phyloP scores from a whole-genome alignment of 139 green algal genomes.

The Micractinium conductrix region DNA sequence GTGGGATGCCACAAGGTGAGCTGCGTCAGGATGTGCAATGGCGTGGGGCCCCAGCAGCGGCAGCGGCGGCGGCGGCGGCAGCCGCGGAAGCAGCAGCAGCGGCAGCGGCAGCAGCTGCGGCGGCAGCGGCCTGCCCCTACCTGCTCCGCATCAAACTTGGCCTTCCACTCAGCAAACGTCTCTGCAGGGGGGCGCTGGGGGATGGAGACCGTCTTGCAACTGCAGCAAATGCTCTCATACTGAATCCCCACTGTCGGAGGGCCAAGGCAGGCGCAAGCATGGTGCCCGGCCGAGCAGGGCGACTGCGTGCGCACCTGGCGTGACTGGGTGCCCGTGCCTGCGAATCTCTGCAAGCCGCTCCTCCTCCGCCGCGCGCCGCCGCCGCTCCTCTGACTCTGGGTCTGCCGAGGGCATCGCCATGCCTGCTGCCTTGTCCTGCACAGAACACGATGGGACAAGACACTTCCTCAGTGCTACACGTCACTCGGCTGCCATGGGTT shows the following conservation, averaged over 20 bases:
- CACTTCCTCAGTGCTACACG: no score
- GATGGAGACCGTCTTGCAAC: no score
- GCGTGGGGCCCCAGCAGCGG: no score
- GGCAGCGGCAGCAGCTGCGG: no score
- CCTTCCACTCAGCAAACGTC: conserved; percentile 80
- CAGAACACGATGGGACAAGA: no score
- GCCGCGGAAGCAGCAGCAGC: no score
- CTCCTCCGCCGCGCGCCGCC: conserved; percentile 72
- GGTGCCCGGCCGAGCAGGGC: neutral
- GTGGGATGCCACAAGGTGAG: no score
- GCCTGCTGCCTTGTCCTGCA: conserved; percentile 15
- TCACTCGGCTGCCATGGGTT: no score
- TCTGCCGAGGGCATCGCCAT: conserved; percentile 42
- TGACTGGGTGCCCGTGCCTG: conserved; percentile 76
- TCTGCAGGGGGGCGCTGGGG: neutral
- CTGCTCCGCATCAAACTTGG: conserved; percentile 42
- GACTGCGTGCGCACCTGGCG: conserved; percentile 35
- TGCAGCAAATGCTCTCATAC: neutral
- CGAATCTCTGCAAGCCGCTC: conserved; percentile 65
- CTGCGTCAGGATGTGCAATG: no score
- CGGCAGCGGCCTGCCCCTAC: neutral
- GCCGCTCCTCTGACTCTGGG: conserved; percentile 53
- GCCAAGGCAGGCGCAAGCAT: neutral
- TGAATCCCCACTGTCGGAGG: no score
- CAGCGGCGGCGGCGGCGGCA: no score